These are phyloP conservation scores for Podospora comata DNA, from an alignment of 495 filamentous ascomycete species.

Conservation along the genomic window DNA sequence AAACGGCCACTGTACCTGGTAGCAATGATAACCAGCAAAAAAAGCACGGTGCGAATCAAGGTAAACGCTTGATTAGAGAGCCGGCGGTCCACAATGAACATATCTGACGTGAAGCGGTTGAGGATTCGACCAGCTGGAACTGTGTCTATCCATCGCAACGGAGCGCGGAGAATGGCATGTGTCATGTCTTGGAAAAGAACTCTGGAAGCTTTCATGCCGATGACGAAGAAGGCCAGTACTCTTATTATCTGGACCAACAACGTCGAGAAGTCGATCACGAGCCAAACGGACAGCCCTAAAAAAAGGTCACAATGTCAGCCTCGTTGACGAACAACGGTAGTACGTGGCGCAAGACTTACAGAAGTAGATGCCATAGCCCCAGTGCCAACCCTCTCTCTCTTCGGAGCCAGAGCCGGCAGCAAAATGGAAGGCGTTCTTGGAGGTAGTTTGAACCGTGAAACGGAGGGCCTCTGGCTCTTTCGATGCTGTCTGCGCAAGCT, in stretches of 20 bases:
- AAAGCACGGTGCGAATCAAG: slow-evolving; percentile 19
- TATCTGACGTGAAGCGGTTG: slow-evolving; percentile 51
- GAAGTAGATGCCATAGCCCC: slow-evolving; percentile 18
- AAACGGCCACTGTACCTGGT: slow-evolving; percentile 20
- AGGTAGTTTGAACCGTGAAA: slow-evolving; percentile 11
- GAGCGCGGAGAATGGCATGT: slow-evolving; percentile 44
- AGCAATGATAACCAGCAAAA: slow-evolving; percentile 26
- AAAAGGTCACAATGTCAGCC: background rate
- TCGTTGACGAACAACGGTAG: background rate
- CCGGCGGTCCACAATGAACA: slow-evolving; percentile 39
- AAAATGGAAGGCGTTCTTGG: background rate
- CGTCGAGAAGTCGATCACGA: slow-evolving; percentile 30
- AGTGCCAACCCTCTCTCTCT: background rate
- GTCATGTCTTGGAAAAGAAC: slow-evolving; percentile 42
- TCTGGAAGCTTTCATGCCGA: slow-evolving; percentile 38
- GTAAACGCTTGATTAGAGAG: slow-evolving; percentile 25
- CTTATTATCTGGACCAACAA: slow-evolving; percentile 30
- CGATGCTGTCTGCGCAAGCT: slow-evolving; percentile 29
- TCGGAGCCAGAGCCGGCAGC: background rate
- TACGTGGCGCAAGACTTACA: slow-evolving; percentile 12
- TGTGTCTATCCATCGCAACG: slow-evolving; percentile 50
- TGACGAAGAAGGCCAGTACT: slow-evolving; percentile 29
- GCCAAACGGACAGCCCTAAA: slow-evolving; percentile 25
- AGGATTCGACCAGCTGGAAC: slow-evolving; percentile 48
- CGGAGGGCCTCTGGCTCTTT: slow-evolving; percentile 10